These are phyloP conservation scores for Thecaphora thlaspeos DNA, from an alignment of 1,284 basidiomycete genomes.

Conservation along the genomic window DNA sequence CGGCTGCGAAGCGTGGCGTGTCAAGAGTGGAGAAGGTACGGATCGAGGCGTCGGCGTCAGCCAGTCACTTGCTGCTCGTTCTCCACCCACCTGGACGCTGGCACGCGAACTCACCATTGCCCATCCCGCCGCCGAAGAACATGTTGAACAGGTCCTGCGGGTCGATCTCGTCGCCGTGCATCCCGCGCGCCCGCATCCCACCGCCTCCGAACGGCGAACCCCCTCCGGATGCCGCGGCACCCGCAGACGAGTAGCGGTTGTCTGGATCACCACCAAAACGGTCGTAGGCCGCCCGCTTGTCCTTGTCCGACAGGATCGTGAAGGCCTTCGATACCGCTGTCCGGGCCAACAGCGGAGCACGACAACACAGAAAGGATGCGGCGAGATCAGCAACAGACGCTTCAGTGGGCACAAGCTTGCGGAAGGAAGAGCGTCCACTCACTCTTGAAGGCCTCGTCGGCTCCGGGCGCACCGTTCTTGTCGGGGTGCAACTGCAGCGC, in stretches of 20 bases:
- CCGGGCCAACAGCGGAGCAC: background rate
- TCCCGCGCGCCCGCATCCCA: conserved; percentile 27
- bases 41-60: too few species aligned
- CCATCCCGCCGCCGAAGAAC: conserved; percentile 84
- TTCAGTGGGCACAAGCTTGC: too few species aligned
- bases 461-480: conserved; percentile 95
- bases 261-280: conserved; percentile 82
- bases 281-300: conserved; percentile 88
- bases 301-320: conserved; percentile 85
- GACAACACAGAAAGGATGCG: too few species aligned
- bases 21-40: too few species aligned
- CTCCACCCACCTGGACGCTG: too few species aligned
- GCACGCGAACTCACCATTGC: conserved; percentile 57
- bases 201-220: conserved; percentile 10
- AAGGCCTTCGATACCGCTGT: conserved; percentile 97
- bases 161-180: conserved; percentile 73
- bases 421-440: conserved; percentile 54
- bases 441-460: conserved; percentile 99
- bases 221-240: conserved; percentile 56
- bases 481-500: conserved; percentile 92
- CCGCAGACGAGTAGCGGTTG: conserved; percentile 70
- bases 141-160: conserved; percentile 97
- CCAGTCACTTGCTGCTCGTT: too few species aligned
- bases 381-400: too few species aligned
- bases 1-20: conserved; percentile 6